Conservation (phyloP, 208 protist species). For the Crithidia brevicula region DNA sequence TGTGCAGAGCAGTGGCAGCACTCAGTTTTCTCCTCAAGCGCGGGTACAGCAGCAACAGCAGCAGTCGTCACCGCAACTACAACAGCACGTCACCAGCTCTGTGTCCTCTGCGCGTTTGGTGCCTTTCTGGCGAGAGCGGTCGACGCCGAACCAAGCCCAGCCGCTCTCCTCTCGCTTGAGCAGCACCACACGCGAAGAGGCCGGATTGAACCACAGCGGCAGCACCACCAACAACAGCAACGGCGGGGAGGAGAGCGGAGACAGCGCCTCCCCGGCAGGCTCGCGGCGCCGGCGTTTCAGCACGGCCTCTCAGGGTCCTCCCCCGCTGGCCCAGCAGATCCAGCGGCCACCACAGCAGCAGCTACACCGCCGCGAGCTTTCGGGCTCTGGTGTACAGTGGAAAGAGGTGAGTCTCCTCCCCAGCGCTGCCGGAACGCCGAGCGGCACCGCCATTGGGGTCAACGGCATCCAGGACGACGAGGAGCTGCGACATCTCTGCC, state of each 20-base stretch:
- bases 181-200: slow-evolving; percentile 5
- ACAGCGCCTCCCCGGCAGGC: background rate
- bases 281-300: slow-evolving; percentile 9
- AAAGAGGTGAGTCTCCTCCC: slow-evolving; percentile 17
- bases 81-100: background rate
- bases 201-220: background rate
- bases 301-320: slow-evolving; percentile 9
- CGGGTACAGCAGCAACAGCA: background rate
- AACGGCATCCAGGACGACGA: background rate
- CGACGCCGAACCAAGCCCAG: background rate
- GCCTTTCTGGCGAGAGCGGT: slow-evolving; percentile 15
- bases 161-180: background rate
- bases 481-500: no score
- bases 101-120: slow-evolving; percentile 1
- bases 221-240: background rate
- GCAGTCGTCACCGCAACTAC: background rate
- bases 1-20: slow-evolving; percentile 10
- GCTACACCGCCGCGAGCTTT: slow-evolving; percentile 4
- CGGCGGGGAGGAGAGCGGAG: slow-evolving; percentile 2
- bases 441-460: background rate
- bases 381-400: slow-evolving; percentile 15
- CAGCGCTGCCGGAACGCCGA: slow-evolving; percentile 7
- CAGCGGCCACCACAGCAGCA: background rate
- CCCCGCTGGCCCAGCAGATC: background rate
- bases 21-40: background rate